Evolutionary conservation across 331 rosid genomes (phyloP).

Genomic region (Prunus yedoensis): DNA sequence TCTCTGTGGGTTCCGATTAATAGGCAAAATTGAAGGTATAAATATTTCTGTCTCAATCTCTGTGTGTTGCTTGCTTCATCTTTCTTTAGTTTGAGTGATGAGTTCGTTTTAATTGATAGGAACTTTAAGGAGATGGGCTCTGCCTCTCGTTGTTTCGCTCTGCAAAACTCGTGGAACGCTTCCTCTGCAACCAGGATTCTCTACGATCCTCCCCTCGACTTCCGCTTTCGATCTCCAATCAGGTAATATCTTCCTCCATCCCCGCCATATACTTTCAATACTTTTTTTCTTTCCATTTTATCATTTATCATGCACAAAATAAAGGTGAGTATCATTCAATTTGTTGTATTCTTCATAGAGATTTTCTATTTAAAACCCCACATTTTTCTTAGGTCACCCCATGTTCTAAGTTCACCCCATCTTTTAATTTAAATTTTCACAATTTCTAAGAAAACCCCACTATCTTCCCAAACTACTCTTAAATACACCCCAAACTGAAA

Average conservation of each 20-base stretch:
- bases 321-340: not conserved
- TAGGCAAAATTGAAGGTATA: too few relatives aligned
- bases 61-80: too few relatives aligned
- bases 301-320: not conserved
- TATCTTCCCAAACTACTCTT: too few relatives aligned
- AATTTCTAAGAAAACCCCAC: too few relatives aligned
- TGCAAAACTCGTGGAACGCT: not conserved
- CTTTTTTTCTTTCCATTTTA: not conserved
- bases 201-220: not conserved
- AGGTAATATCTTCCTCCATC: not conserved
- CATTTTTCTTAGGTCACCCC: too few relatives aligned
- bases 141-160: not conserved
- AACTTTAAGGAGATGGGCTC: not conserved
- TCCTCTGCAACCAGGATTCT: not conserved
- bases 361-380: too few relatives aligned
- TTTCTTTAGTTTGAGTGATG: not conserved
- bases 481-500: too few relatives aligned
- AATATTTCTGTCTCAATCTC: too few relatives aligned
- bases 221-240: slow-evolving; percentile 3
- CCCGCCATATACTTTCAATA: not conserved
- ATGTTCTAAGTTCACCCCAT: too few relatives aligned
- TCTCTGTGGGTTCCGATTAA: too few relatives aligned
- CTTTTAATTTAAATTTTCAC: too few relatives aligned
- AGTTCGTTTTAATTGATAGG: not conserved
- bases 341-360: not conserved